These are phyloP conservation scores for Taiozyma sp. DNA, from an alignment of 1,139 yeast genomes.

Conservation along the genomic window DNA sequence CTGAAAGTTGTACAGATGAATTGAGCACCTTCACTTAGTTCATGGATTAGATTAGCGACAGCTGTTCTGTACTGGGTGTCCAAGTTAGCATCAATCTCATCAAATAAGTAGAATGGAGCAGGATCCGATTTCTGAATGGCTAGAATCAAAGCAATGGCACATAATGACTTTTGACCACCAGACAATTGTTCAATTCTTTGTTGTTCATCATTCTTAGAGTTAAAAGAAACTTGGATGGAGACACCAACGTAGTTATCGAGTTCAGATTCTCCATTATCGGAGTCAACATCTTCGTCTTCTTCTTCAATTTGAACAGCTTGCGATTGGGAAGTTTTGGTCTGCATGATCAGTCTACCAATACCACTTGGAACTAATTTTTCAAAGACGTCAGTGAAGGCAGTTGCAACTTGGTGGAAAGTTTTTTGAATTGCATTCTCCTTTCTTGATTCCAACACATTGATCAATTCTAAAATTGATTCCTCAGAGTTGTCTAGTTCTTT, in stretches of 20 bases:
- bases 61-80: slow-evolving; percentile 91
- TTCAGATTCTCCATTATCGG: slow-evolving; percentile 20
- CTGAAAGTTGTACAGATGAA: slow-evolving; percentile 95
- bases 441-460: slow-evolving; percentile 65
- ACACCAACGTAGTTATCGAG: slow-evolving; percentile 77
- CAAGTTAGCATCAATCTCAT: slow-evolving; percentile 92
- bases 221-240: slow-evolving; percentile 85
- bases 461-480: slow-evolving; percentile 66
- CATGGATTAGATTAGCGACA: slow-evolving; percentile 72
- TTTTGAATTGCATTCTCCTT: slow-evolving; percentile 79
- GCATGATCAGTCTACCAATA: slow-evolving; percentile 67
- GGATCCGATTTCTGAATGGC: slow-evolving; percentile 96
- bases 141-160: slow-evolving; percentile 88
- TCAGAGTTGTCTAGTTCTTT: slow-evolving; percentile 67
- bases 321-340: slow-evolving; percentile 35
- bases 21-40: slow-evolving; percentile 65
- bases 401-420: slow-evolving; percentile 73
- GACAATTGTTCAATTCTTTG: slow-evolving; percentile 86
- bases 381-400: slow-evolving; percentile 68
- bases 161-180: slow-evolving; percentile 94
- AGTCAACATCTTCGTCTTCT: slow-evolving; percentile 20
- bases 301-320: slow-evolving; percentile 23
- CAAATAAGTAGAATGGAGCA: slow-evolving; percentile 93
- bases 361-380: slow-evolving; percentile 83
- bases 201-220: slow-evolving; percentile 81